Conservation (phyloP, 1,284 basidiomycete species). For the Amylostereum areolatum region DNA sequence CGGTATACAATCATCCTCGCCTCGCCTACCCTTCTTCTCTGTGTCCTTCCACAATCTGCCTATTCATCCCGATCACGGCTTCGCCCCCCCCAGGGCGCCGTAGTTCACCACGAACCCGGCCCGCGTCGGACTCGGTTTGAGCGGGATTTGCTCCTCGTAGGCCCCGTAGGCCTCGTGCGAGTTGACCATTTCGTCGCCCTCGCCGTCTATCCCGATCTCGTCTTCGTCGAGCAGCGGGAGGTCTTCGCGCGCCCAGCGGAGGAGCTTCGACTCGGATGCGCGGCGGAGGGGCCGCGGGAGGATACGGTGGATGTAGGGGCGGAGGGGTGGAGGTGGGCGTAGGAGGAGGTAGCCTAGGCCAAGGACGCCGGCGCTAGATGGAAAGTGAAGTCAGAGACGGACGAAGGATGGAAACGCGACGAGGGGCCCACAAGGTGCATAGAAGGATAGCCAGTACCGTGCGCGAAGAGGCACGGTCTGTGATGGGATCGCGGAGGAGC, state of each 20-base stretch:
- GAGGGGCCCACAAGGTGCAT: constrained; percentile 7
- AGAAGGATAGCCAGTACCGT: constrained; percentile 14
- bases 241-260: constrained; percentile 32
- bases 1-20: too few species aligned
- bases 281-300: constrained; percentile 22
- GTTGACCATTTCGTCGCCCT: constrained; percentile 30
- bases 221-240: constrained; percentile 19
- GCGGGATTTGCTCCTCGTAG: constrained; percentile 25
- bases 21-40: too few species aligned
- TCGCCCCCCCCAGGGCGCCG: too few species aligned
- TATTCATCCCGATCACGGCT: too few species aligned
- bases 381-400: neutral
- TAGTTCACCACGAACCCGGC: constrained; percentile 15
- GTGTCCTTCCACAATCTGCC: too few species aligned
- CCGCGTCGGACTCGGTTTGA: constrained; percentile 26
- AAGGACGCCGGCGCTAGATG: constrained; percentile 3
- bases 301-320: constrained; percentile 16
- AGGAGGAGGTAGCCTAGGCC: constrained; percentile 17
- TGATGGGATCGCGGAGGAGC: too few species aligned
- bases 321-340: constrained; percentile 20
- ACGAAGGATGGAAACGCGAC: neutral
- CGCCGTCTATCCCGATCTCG: too few species aligned
- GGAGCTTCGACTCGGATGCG: constrained; percentile 23
- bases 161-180: constrained; percentile 10
- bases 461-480: constrained; percentile 4